phyloP scores from a whole-genome alignment of 352 stramenopile genomes.

The Phytophthora fragariae region DNA sequence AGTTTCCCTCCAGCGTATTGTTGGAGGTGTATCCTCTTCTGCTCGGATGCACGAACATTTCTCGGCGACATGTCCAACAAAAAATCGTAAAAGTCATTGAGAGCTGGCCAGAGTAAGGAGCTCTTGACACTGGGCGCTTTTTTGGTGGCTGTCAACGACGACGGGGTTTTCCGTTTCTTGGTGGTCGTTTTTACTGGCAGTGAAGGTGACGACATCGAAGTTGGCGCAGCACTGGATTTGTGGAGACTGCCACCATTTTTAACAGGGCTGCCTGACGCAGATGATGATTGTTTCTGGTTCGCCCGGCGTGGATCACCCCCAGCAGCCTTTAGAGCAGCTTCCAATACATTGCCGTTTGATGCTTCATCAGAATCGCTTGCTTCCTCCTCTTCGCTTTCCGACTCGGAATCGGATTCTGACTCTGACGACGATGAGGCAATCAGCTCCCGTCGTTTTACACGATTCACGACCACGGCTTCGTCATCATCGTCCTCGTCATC shows the following conservation, averaged over 20 bases:
- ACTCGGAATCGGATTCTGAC: slow-evolving; percentile 51
- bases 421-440: slow-evolving; percentile 39
- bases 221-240: not conserved
- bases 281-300: slow-evolving; percentile 1
- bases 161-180: slow-evolving; percentile 34
- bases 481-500: slow-evolving; percentile 35
- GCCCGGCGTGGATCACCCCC: slow-evolving; percentile 21
- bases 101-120: slow-evolving; percentile 71
- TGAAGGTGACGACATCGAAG: slow-evolving; percentile 1
- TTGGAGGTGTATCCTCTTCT: slow-evolving; percentile 34
- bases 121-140: slow-evolving; percentile 50
- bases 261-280: not conserved
- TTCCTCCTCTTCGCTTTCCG: slow-evolving; percentile 36
- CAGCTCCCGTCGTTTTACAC: slow-evolving; percentile 15
- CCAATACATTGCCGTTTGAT: slow-evolving; percentile 50
- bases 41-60: slow-evolving; percentile 45
- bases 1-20: slow-evolving; percentile 47
- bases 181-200: slow-evolving; percentile 9
- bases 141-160: slow-evolving; percentile 14
- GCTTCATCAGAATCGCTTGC: slow-evolving; percentile 2
- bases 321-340: slow-evolving; percentile 64
- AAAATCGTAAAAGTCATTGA: slow-evolving; percentile 84
- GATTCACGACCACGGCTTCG: slow-evolving; percentile 21
- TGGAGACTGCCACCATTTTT: not conserved
- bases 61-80: slow-evolving; percentile 68